phyloP scores from a whole-genome alignment of 495 filamentous ascomycete species.

The Bombardia bombarda region DNA sequence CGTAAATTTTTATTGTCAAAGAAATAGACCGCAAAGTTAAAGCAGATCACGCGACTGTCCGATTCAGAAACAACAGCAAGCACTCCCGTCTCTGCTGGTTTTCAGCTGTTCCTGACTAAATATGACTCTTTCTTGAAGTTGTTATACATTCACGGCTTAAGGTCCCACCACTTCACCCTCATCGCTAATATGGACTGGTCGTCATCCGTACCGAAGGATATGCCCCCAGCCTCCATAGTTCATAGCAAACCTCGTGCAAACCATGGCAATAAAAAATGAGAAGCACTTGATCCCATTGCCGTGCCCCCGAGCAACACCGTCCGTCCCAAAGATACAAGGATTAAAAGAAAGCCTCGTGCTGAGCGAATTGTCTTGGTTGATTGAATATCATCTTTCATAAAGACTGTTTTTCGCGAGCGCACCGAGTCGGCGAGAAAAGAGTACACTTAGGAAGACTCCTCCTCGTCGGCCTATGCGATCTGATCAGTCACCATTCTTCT shows the following conservation, averaged over 20 bases:
- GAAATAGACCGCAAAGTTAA: too few species aligned
- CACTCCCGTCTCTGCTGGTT: too few species aligned
- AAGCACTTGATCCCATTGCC: constrained; percentile 29
- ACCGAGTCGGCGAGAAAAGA: constrained; percentile 24
- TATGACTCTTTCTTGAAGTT: too few species aligned
- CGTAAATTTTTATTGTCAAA: too few species aligned
- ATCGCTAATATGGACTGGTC: constrained; percentile 12
- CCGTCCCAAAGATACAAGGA: constrained; percentile 37
- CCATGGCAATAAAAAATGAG: constrained; percentile 18
- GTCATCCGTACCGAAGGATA: constrained; percentile 17
- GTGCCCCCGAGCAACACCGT: constrained; percentile 34
- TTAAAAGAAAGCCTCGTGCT: constrained; percentile 20
- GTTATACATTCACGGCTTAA: constrained; percentile 20
- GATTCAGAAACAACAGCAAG: too few species aligned
- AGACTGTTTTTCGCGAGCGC: constrained; percentile 22
- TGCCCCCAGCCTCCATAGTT: constrained; percentile 15
- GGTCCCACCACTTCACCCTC: constrained; percentile 2
- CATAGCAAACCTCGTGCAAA: constrained; percentile 28
- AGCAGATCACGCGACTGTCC: too few species aligned
- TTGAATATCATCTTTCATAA: constrained; percentile 20
- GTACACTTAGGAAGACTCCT: constrained; percentile 27
- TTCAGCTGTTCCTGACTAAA: constrained; percentile 6
- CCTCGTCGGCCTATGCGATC: constrained; percentile 41
- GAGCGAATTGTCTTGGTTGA: constrained; percentile 14
- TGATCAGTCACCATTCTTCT: constrained; percentile 9